Base-by-base conservation (phyloP, 1,284 basidiomycete genomes). In the Gomphus bonarii region DNA sequence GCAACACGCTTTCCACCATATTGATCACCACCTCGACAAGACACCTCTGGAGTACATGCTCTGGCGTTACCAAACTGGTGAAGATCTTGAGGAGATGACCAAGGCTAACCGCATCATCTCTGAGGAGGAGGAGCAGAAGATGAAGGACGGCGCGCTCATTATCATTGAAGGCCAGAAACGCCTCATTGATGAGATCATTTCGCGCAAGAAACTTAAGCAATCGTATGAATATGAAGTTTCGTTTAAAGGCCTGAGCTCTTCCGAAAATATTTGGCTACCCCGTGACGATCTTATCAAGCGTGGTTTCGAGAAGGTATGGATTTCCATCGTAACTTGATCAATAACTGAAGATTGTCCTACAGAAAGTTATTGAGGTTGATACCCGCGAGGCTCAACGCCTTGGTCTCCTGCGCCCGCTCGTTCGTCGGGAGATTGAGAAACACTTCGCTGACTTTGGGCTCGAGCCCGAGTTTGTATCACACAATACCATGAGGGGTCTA, bases 31-130 rank as follows among this genome's bases (percentile, higher is more conserved):
- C 72, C 90, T 97, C 70, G 94, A 97, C 82, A 95, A 94, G 81
- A 97, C 94, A 38, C 91, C 95, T 58, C 87, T 97, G 67, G 91
- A 97, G 77, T 97, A 97, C 84, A 93, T 97, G 88, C 78, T 97
- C 65, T 95, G 93, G 91, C 93, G 94, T 76, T 97, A 97, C 84
- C 94, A 97, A 82, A 97, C 94, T 60, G 94, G 94, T 73, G 94
- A 97, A 75, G 94, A 97, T 79, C 74, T 97, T 69, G 94, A 97
- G 77, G 94, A 97, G 79, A 84, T 97, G 81, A 76, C 74, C 75
- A 97, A 97, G 81, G 92, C 89, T 58, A 85, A 75, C 72, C 90
- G 93, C 64, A 79, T 87, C 73, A 88, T 97, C 71, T 76, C 82
- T 64, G 91, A 88, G 63, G 94, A 91, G 72, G 94, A 97, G 73